These are phyloP conservation scores for Saccharomyces hybrid DNA, from an alignment of 1,139 yeast species.

Conservation along the genomic window DNA sequence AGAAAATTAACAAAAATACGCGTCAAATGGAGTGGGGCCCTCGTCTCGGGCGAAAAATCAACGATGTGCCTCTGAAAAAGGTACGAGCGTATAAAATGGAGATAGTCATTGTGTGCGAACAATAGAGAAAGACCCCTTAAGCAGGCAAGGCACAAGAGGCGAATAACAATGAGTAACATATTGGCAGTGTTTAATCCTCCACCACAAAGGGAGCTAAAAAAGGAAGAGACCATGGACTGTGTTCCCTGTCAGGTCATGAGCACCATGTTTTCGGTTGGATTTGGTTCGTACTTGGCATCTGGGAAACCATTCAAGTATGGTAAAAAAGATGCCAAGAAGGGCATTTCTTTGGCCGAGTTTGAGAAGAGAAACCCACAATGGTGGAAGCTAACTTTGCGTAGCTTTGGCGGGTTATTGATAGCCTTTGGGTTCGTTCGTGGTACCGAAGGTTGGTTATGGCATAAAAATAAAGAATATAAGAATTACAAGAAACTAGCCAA, in stretches of 20 bases:
- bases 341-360: conserved; percentile 31
- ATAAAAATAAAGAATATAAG: conserved; percentile 27
- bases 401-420: conserved; percentile 45
- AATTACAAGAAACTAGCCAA: conserved; percentile 8
- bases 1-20: background rate
- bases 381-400: conserved; percentile 48
- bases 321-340: conserved; percentile 30
- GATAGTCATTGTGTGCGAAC: background rate
- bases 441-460: conserved; percentile 47
- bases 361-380: conserved; percentile 44
- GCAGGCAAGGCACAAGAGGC: background rate
- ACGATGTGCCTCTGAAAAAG: background rate
- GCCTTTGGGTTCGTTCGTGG: conserved; percentile 53
- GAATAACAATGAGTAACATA: conserved; percentile 46
- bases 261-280: conserved; percentile 46
- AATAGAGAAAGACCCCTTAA: background rate
- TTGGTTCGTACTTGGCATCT: conserved; percentile 52
- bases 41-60: background rate
- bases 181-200: conserved; percentile 55
- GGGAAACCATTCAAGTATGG: conserved; percentile 44
- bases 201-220: conserved; percentile 37
- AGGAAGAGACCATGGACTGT: conserved; percentile 43
- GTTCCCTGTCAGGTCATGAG: conserved; percentile 60
- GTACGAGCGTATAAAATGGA: background rate
- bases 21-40: background rate